Conservation (phyloP, 2,329 filamentous ascomycete genomes). For the Hypomyces rosellus region DNA sequence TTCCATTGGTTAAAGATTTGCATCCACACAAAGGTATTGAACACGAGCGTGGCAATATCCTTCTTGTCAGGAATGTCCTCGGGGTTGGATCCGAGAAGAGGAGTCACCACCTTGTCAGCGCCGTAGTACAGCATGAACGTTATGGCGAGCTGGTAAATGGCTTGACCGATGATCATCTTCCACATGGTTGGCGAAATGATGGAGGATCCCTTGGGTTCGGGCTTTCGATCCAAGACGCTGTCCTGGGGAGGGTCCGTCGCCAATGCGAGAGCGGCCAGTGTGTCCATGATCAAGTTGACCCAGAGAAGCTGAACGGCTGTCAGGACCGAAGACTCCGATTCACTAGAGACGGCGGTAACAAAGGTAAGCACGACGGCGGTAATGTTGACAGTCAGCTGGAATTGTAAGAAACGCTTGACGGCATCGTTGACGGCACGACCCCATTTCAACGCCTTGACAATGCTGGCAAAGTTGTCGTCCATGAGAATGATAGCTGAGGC, state of each 20-base stretch:
- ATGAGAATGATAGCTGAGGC: constrained; percentile 80
- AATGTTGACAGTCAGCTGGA: constrained; percentile 83
- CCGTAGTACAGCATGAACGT: constrained; percentile 81
- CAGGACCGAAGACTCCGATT: constrained; percentile 65
- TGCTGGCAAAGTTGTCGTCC: constrained; percentile 85
- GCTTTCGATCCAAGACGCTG: constrained; percentile 71
- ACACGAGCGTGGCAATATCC: constrained; percentile 74
- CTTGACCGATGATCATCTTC: constrained; percentile 98
- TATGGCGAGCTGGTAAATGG: constrained; percentile 77
- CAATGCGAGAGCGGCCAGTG: constrained; percentile 80
- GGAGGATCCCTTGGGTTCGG: constrained; percentile 49
- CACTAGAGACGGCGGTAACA: constrained; percentile 71
- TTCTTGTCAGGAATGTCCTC: constrained; percentile 24
- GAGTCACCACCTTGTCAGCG: constrained; percentile 34
- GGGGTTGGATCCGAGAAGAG: constrained; percentile 42
- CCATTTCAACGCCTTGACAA: constrained; percentile 78
- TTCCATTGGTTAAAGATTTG: constrained; percentile 99
- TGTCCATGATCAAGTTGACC: constrained; percentile 98
- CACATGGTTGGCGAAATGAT: constrained; percentile 89
- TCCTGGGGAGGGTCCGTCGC: constrained; percentile 86
- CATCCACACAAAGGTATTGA: constrained; percentile 99
- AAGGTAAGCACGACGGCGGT: constrained; percentile 86
- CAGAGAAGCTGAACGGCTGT: constrained; percentile 88
- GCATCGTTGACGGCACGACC: constrained; percentile 71
- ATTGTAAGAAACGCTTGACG: constrained; percentile 70